Percentiles rank a stretch among this genome's conserved stretches.
These are phyloP conservation scores for Termitomyces sp. DNA, from an alignment of 768 basidiomycete species.

Conservation along the genomic window DNA sequence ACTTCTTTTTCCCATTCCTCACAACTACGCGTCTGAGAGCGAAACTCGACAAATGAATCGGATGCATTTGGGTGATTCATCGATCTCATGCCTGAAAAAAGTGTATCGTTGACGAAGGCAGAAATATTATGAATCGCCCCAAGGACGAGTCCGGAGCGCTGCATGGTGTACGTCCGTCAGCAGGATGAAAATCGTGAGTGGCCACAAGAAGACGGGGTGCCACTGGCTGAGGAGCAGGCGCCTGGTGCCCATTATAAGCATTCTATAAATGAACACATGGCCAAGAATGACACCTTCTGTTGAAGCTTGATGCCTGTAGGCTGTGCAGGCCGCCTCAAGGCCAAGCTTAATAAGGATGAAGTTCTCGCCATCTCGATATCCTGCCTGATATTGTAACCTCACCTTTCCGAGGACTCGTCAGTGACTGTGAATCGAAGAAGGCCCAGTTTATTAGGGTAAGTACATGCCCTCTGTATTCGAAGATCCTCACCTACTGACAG, in stretches of 20 bases:
- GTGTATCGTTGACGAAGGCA: not conserved
- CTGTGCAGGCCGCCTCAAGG: slow-evolving; percentile 1
- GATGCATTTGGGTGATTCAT: not conserved
- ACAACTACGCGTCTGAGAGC: slow-evolving; percentile 2
- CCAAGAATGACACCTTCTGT: no score
- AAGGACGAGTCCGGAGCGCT: not conserved
- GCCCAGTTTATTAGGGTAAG: no score
- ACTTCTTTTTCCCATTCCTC: slow-evolving; percentile 8
- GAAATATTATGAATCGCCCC: slow-evolving; percentile 1
- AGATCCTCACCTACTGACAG: no score
- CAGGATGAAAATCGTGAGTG: not conserved
- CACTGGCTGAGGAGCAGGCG: not conserved
- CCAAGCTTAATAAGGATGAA: not conserved
- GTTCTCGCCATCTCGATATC: not conserved
- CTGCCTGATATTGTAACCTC: not conserved
- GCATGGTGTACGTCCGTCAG: not conserved
- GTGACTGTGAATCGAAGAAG: no score
- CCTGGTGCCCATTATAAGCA: not conserved
- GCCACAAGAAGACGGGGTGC: not conserved
- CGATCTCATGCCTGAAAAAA: not conserved
- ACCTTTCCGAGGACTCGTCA: no score
- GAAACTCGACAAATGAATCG: slow-evolving; percentile 4
- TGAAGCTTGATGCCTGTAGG: not conserved
- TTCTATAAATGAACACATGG: no score
- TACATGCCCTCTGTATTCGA: not conserved